Percentiles rank a stretch among this genome's conserved stretches.
These are phyloP conservation scores for Fraxinus quadrangulata DNA, from an alignment of 257 asterid species.

Conservation along the genomic window DNA sequence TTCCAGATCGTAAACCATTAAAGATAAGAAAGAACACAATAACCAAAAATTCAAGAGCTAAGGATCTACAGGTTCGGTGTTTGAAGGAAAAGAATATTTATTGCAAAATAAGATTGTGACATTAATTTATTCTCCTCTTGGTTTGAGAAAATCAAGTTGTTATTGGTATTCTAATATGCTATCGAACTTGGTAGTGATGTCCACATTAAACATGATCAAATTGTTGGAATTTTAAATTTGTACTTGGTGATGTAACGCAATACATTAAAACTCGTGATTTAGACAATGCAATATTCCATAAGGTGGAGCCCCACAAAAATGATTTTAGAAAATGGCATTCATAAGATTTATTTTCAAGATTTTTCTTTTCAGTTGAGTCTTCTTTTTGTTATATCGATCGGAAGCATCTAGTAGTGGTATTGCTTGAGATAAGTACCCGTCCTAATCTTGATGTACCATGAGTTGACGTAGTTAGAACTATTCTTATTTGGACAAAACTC, in stretches of 20 bases:
- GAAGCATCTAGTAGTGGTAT: neutral
- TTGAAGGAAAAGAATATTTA: slow-evolving; percentile 26
- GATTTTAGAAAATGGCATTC: neutral
- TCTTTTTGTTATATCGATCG: neutral
- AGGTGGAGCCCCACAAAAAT: neutral
- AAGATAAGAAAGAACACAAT: slow-evolving; percentile 38
- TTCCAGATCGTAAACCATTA: slow-evolving; percentile 37
- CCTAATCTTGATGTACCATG: no score
- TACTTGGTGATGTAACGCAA: neutral
- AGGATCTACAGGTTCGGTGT: slow-evolving; percentile 20
- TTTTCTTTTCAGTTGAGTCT: neutral
- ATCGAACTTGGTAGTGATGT: neutral
- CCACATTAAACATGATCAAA: neutral
- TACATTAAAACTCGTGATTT: neutral
- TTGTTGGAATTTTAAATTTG: neutral
- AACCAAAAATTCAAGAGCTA: neutral
- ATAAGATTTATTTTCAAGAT: neutral
- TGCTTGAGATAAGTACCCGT: no score
- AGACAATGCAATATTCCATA: neutral
- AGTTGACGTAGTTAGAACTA: no score
- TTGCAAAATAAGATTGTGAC: slow-evolving; percentile 8
- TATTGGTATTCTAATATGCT: neutral
- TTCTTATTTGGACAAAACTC: no score
- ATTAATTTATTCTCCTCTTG: neutral
- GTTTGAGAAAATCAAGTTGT: neutral